Base-by-base conservation (phyloP, 257 asterid genomes). In the Datura wrightii region DNA sequence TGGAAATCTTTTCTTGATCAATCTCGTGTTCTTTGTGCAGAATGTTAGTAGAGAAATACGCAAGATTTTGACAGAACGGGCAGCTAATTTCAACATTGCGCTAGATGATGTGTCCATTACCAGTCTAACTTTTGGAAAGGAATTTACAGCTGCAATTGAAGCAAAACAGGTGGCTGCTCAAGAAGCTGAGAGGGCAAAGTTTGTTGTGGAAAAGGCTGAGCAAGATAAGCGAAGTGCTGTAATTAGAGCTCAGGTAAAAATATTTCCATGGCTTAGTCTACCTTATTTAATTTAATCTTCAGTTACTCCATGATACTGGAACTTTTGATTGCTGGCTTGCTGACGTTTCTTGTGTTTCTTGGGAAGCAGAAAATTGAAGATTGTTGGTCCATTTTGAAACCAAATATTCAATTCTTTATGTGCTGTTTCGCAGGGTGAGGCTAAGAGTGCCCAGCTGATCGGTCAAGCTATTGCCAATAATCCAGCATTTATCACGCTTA, bases 121-220 rank as follows among this genome's bases (percentile, higher is more conserved):
- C 50, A 89, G 86, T 84, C 90, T 95, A 84, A 95, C 98, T 72
- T 95, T 94, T 65, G 98, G 98, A 42, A 92, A 34, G 89, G 98
- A 95, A 87, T 95, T 94, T 87, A 92, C 97, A 19, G 97, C 97
- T 80, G 97, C 98, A 82, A 93, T 95, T 83, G 98, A 95, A 93
- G 98, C 98, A 87, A 95, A 95, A 74, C 98, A 94, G 89, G 96
- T 95, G 36, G 98, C 98, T 82, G 98, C 98, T 34, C 98, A 93
- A 87, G 98, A 95, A 86, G 98, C 98, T 54, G 98, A 95, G 89
- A 93, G 98, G 87, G 98, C 98, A 46, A 95, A 95, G 87, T 95
- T 94, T 18, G 96, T 95, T 9, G 98, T 95, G 80, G 98, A 94
- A 58, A 94, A 93, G 85, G 97, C 98, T 6, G 98, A 94, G 90